These are phyloP conservation scores for Globisporangium viniferum DNA, from an alignment of 352 stramenopile genomes.

Conservation along the genomic window DNA sequence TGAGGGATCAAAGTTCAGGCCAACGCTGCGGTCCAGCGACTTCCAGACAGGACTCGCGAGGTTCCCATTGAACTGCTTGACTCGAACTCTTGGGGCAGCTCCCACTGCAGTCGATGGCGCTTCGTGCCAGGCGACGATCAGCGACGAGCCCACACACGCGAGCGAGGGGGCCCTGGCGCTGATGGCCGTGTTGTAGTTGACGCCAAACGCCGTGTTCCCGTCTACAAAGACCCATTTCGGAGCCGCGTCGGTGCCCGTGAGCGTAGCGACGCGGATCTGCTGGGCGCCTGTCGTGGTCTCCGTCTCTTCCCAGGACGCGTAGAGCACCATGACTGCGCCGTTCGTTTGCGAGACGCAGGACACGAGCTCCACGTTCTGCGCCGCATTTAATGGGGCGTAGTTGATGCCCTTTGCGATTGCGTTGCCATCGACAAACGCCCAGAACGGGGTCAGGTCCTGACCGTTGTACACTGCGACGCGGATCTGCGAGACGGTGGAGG, in stretches of 20 bases:
- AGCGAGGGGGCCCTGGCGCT: conserved; percentile 31
- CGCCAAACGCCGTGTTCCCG: conserved; percentile 33
- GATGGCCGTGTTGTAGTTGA: conserved; percentile 38
- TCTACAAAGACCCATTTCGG: conserved; percentile 55
- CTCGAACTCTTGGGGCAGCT: conserved; percentile 20
- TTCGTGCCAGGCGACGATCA: conserved; percentile 64
- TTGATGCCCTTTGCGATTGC: conserved; percentile 35
- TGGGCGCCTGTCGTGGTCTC: conserved; percentile 21
- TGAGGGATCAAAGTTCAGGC: conserved; percentile 42
- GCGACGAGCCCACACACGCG: conserved; percentile 28
- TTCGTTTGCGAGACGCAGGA: conserved; percentile 32
- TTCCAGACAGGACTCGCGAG: conserved; percentile 33
- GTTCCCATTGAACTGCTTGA: conserved; percentile 46
- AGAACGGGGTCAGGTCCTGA: conserved; percentile 31
- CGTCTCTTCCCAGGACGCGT: conserved; percentile 53
- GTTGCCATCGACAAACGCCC: conserved; percentile 63
- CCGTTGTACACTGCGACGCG: conserved; percentile 58
- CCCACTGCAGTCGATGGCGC: neutral
- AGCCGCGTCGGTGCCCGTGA: conserved; percentile 33
- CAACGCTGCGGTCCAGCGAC: conserved; percentile 26
- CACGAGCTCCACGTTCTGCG: conserved; percentile 33
- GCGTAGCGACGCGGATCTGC: conserved; percentile 53
- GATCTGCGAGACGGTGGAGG: conserved; percentile 28
- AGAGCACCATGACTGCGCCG: conserved; percentile 23
- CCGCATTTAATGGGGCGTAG: conserved; percentile 27